Evolutionary conservation across 805 yeast species (phyloP).

Genomic region (Wickerhamomyces pijperi): DNA sequence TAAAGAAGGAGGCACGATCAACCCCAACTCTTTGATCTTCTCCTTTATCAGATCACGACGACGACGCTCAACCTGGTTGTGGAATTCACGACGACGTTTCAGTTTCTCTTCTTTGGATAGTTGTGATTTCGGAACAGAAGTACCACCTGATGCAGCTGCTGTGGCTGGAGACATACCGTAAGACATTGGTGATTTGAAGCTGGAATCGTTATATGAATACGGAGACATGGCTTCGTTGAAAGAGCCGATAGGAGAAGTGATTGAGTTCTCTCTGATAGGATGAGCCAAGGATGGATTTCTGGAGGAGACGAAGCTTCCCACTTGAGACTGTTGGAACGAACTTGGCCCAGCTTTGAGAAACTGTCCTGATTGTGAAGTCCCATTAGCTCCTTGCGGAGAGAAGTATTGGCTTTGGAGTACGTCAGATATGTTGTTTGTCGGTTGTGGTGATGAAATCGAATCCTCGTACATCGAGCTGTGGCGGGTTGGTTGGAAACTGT

Average conservation of each 20-base stretch:
- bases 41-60: slow-evolving; percentile 87
- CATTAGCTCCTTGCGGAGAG: slow-evolving; percentile 10
- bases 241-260: slow-evolving; percentile 4
- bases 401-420: slow-evolving; percentile 13
- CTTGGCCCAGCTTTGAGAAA: slow-evolving; percentile 4
- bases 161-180: slow-evolving; percentile 17
- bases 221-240: slow-evolving; percentile 18
- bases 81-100: slow-evolving; percentile 75
- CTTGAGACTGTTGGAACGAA: slow-evolving; percentile 3
- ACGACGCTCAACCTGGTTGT: slow-evolving; percentile 88
- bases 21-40: slow-evolving; percentile 73
- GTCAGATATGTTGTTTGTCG: slow-evolving; percentile 2
- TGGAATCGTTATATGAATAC: slow-evolving; percentile 17
- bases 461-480: slow-evolving; percentile 14
- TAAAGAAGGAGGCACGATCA: slow-evolving; percentile 68
- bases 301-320: not conserved
- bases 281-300: slow-evolving; percentile 1
- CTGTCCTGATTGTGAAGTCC: too few species aligned
- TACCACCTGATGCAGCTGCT: slow-evolving; percentile 5
- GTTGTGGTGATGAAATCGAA: slow-evolving; percentile 10
- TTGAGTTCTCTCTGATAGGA: slow-evolving; percentile 2
- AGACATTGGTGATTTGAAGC: slow-evolving; percentile 21
- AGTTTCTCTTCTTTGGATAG: slow-evolving; percentile 57
- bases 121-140: slow-evolving; percentile 21
- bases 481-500: slow-evolving; percentile 14